Evolutionary conservation across 805 yeast species (phyloP).

Genomic region (Saturnispora sanitii): DNA sequence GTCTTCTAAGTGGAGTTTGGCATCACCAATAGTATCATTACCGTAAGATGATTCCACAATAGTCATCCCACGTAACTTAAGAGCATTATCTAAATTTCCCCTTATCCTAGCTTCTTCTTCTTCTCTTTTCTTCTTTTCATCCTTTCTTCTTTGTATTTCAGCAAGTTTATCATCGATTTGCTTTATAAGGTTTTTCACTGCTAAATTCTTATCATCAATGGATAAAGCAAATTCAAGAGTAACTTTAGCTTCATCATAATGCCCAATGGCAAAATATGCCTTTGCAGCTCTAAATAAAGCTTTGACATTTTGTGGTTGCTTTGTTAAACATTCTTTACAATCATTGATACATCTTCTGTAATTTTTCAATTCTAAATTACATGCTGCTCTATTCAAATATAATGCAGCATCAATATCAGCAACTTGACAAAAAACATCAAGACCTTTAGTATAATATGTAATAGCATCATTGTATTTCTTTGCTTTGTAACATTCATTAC

Average conservation of each 20-base stretch:
- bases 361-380: slow-evolving; percentile 77
- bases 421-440: slow-evolving; percentile 58
- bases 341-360: slow-evolving; percentile 82
- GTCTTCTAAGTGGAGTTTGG: slow-evolving; percentile 51
- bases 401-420: slow-evolving; percentile 50
- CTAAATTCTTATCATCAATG: slow-evolving; percentile 49
- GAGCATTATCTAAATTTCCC: slow-evolving; percentile 45
- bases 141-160: slow-evolving; percentile 20
- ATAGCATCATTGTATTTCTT: slow-evolving; percentile 71
- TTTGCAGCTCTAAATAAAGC: slow-evolving; percentile 80
- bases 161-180: slow-evolving; percentile 28
- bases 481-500: slow-evolving; percentile 73
- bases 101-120: slow-evolving; percentile 34
- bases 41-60: slow-evolving; percentile 43
- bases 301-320: slow-evolving; percentile 65
- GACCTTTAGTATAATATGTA: slow-evolving; percentile 68
- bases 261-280: slow-evolving; percentile 63
- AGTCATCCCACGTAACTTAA: slow-evolving; percentile 47
- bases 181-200: slow-evolving; percentile 38
- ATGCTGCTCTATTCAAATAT: slow-evolving; percentile 78
- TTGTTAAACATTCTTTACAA: slow-evolving; percentile 57
- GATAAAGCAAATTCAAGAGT: slow-evolving; percentile 56
- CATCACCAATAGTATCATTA: slow-evolving; percentile 44
- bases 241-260: slow-evolving; percentile 61
- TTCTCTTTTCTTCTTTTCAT: slow-evolving; percentile 21